These are phyloP conservation scores for Coffea canephora DNA, from an alignment of 257 asterid genomes.

Conservation along the genomic window DNA sequence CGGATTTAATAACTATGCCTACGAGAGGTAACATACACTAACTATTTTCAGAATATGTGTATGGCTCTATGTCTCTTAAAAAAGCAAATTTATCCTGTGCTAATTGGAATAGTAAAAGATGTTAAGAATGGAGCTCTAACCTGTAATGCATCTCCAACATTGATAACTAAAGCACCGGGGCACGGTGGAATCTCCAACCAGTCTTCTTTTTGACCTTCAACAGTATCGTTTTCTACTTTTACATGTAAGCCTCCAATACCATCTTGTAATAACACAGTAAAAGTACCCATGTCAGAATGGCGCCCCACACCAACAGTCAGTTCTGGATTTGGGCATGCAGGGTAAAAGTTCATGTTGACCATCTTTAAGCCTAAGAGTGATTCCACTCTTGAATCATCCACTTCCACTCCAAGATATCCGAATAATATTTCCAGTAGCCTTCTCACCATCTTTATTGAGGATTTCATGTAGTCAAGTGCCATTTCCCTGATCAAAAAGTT, in stretches of 20 bases:
- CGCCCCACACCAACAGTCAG: slow-evolving; percentile 42
- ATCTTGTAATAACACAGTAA: slow-evolving; percentile 40
- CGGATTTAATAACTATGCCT: too few species aligned
- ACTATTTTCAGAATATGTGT: too few species aligned
- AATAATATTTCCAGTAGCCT: slow-evolving; percentile 28
- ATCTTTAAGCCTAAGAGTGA: slow-evolving; percentile 24
- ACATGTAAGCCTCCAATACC: slow-evolving; percentile 46
- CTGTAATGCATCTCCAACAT: slow-evolving; percentile 40
- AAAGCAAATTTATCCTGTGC: background rate
- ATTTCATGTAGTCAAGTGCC: slow-evolving; percentile 31
- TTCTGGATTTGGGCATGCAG: slow-evolving; percentile 39
- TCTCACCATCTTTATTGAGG: slow-evolving; percentile 30
- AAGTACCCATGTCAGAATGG: slow-evolving; percentile 39
- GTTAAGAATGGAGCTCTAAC: slow-evolving; percentile 1
- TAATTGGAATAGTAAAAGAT: too few species aligned
- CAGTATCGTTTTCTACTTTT: slow-evolving; percentile 24
- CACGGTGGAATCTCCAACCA: slow-evolving; percentile 43
- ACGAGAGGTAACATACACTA: too few species aligned
- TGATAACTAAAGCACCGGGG: slow-evolving; percentile 36
- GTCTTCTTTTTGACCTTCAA: slow-evolving; percentile 15
- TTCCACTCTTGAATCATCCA: slow-evolving; percentile 25
- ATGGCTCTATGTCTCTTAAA: background rate
- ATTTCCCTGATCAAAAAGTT: slow-evolving; percentile 17
- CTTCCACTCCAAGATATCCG: slow-evolving; percentile 21
- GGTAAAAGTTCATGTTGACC: slow-evolving; percentile 44